Evolutionary conservation across 768 basidiomycete genomes (phyloP).

Genomic region (Exsudoporus frostii): DNA sequence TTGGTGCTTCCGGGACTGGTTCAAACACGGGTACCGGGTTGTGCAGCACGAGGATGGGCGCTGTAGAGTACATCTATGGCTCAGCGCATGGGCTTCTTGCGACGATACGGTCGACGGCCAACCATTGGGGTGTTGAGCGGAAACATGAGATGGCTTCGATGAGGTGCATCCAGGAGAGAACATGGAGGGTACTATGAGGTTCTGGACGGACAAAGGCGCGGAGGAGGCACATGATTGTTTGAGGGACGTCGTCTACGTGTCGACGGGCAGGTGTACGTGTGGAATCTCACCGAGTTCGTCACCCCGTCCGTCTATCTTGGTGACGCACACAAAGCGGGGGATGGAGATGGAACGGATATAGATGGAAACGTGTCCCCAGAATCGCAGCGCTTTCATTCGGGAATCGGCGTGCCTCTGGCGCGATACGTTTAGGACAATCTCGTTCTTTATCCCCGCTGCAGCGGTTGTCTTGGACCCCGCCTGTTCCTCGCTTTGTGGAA

Average conservation of each 20-base stretch:
- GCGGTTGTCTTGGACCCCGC: not conserved
- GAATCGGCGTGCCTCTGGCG: conserved; percentile 38
- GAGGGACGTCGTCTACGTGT: conserved; percentile 71
- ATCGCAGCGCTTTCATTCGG: conserved; percentile 8
- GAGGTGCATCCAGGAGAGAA: not conserved
- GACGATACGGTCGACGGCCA: conserved; percentile 39
- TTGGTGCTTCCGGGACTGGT: conserved; percentile 31
- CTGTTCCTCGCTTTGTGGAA: not conserved
- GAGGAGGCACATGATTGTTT: conserved; percentile 64
- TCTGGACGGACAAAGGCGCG: conserved; percentile 50
- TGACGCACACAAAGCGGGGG: not conserved
- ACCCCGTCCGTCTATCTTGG: conserved; percentile 24
- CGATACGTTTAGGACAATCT: conserved; percentile 41
- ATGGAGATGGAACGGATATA: not conserved
- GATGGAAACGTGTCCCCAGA: not conserved
- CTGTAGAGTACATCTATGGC: conserved; percentile 7
- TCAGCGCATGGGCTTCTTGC: conserved; percentile 27
- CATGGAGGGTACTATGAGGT: conserved; percentile 24
- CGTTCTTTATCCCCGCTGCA: conserved; percentile 16
- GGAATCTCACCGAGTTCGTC: conserved; percentile 74
- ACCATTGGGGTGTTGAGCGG: conserved; percentile 18
- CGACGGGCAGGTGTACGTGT: conserved; percentile 71
- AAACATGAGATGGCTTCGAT: conserved; percentile 14
- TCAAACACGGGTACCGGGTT: conserved; percentile 13
- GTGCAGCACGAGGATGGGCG: not conserved